Base-by-base conservation (phyloP, 1,284 basidiomycete genomes). In the Cryptococcus depauperatus region DNA sequence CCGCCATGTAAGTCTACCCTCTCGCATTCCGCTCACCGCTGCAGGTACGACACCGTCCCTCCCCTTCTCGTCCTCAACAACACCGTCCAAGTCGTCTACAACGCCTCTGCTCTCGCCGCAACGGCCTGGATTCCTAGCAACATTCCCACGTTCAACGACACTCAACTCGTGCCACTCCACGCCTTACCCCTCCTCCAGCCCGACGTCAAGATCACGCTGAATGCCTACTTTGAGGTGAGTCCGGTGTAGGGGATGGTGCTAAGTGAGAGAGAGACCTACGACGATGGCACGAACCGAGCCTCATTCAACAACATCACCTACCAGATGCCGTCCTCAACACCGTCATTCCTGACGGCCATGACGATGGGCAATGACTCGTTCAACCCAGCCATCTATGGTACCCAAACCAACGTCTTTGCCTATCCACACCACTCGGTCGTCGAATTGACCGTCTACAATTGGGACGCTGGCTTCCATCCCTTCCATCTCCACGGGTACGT, bases 31-130 rank as follows among this genome's bases (percentile, higher is more conserved):
- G n/a, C n/a, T n/a, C n/a, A n/a, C n/a, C n/a, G n/a, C n/a, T n/a
- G n/a, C n/a, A n/a, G n/a, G n/a, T 93, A 92, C 68, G 90, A 93
- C 67, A 73, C 59, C 0, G 75, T 91, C 10, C 88, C 90, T 1
- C 71, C 75, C 27, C 70, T 73, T 5, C 76, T 95, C 22, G 76
- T 83, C 51, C 77, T 84, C 3, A 93, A 93, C 69, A 71, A 83
- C 57, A 92, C 90, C 5, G 75, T 88, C 3, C 71, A 76, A 38
- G 74, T 84, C 61, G 81, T 81, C 16, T 89, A 83, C 73, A 50
- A 73, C 0, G 40, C 48, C 34, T 52, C 53, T 41, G 22, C 55
- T 4, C 35, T 51, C 2, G 34, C 47, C 33, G 50, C 46, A 14
- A 54, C 51, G 7, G 50, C 48, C 9, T 50, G 48, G 7, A 30